Evolutionary conservation across 768 basidiomycete species (phyloP), one percentile per base, ranked within the genome.

Genomic region (Lactarius trivialis): DNA sequence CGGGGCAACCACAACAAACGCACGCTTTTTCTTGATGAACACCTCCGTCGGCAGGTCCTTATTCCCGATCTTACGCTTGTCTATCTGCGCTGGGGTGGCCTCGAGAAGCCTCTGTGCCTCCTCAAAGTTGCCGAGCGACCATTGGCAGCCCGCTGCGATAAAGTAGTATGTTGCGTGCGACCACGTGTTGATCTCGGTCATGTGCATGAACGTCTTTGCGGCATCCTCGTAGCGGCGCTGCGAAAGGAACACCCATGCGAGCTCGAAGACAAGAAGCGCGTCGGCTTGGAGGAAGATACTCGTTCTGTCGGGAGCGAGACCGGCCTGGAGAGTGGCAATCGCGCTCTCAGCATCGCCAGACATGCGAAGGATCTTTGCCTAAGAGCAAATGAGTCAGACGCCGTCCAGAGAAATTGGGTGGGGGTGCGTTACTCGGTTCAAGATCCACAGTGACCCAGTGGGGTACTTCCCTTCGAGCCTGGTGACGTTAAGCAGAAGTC

Each of bases 331-430:
- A 1, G 84, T 81, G 21, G 73, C 69, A 28, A 91, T 90, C 1
- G 91, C 88, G 8, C 78, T 81, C n/a, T 81, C 76, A 0, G 85
- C 75, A 65, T 91, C 80, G 55, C 78, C 71, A 1, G 82, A 79
- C 85, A 91, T 86, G n/a, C 86, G 85, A 58, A 84, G 73, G 19
- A 90, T 83, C 68, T 89, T 90, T 3, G 86, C 88, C 86, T 89
- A 60, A 4, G 24, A 4, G 37, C 12, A 19, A 7, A 26, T 7
- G 17, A 56, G 32, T 57, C 19, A 37, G 32, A 14, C 28, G 39
- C 24, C 1, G 28, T 7, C n/a, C 26, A 11, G 32, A 19, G 8
- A 14, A 32, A 30, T 17, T 36, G 8, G n/a, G n/a, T n/a, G n/a
- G n/a, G 57, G 36, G 19, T 28, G 30, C 56, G 76, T 30, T 63